Conservation (phyloP, 2,329 filamentous ascomycete genomes). For the Cryphonectria naterciae region DNA sequence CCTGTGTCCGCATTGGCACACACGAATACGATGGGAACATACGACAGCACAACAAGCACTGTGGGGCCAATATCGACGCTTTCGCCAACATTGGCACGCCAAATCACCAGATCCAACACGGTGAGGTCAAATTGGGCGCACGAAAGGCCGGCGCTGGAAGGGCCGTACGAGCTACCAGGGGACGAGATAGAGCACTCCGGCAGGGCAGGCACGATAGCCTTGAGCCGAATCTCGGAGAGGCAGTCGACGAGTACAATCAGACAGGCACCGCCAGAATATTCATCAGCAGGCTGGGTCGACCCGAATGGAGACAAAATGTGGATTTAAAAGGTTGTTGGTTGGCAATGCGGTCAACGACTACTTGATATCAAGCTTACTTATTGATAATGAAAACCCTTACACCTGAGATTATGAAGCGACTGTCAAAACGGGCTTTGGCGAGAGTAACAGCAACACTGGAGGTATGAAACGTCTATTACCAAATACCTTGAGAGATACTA, state of each 20-base stretch:
- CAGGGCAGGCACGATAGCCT: conserved; percentile 19
- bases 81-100: conserved; percentile 16
- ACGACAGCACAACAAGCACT: background rate
- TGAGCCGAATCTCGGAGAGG: conserved; percentile 8
- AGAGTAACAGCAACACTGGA: too few species aligned
- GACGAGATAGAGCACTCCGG: conserved; percentile 8
- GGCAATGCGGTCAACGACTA: conserved; percentile 6
- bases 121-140: conserved; percentile 22
- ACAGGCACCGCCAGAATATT: conserved; percentile 11
- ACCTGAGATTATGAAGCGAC: background rate
- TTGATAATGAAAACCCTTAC: conserved; percentile 8
- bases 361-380: conserved; percentile 8
- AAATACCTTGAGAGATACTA: too few species aligned
- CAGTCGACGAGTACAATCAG: background rate
- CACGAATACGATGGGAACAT: conserved; percentile 13
- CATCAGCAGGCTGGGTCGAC: conserved; percentile 19
- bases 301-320: conserved; percentile 21
- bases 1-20: conserved; percentile 14
- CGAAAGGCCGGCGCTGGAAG: conserved; percentile 16
- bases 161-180: conserved; percentile 18
- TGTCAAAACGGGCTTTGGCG: too few species aligned
- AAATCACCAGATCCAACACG: background rate
- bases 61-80: background rate
- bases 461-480: background rate
- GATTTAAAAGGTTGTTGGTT: conserved; percentile 7